These are phyloP conservation scores for Jaenimonas drosophilae DNA, from an alignment of 208 protist species.

Conservation along the genomic window DNA sequence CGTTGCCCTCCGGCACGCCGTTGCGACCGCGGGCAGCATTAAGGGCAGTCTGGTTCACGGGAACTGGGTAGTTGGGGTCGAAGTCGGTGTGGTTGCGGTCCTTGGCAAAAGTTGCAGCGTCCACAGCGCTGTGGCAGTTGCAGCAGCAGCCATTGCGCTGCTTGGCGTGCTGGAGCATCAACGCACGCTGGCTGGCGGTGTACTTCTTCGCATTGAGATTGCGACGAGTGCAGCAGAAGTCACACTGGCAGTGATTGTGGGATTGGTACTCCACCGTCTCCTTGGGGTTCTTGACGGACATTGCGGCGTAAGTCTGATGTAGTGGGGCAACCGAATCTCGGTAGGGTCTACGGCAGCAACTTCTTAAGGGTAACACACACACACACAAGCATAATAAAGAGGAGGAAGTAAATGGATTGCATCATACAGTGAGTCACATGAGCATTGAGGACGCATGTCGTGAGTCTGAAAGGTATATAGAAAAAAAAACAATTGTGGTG, in stretches of 20 bases:
- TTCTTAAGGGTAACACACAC: no score
- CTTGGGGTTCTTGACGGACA: slow-evolving; percentile 59
- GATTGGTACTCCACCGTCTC: slow-evolving; percentile 62
- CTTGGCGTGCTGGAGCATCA: slow-evolving; percentile 12
- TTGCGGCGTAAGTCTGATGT: slow-evolving; percentile 4
- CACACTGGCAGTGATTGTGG: slow-evolving; percentile 78
- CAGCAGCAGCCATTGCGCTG: slow-evolving; percentile 49
- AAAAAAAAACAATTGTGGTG: no score
- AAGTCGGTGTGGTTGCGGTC: slow-evolving; percentile 21
- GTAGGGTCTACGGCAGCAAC: no score
- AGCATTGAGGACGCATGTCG: no score
- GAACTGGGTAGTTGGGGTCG: slow-evolving; percentile 58
- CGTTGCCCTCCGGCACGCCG: slow-evolving; percentile 31
- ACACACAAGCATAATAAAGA: no score
- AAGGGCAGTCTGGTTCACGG: slow-evolving; percentile 73
- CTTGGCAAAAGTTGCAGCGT: slow-evolving; percentile 8
- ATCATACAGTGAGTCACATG: no score
- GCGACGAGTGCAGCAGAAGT: slow-evolving; percentile 78
- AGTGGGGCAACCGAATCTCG: background rate
- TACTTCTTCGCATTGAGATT: slow-evolving; percentile 71
- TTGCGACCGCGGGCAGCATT: slow-evolving; percentile 62
- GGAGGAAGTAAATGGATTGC: no score
- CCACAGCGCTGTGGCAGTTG: slow-evolving; percentile 25
- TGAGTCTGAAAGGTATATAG: no score
- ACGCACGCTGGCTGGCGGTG: slow-evolving; percentile 27